Conservation (phyloP, 169 alveolate genomes). For the Eimeria sp. region DNA sequence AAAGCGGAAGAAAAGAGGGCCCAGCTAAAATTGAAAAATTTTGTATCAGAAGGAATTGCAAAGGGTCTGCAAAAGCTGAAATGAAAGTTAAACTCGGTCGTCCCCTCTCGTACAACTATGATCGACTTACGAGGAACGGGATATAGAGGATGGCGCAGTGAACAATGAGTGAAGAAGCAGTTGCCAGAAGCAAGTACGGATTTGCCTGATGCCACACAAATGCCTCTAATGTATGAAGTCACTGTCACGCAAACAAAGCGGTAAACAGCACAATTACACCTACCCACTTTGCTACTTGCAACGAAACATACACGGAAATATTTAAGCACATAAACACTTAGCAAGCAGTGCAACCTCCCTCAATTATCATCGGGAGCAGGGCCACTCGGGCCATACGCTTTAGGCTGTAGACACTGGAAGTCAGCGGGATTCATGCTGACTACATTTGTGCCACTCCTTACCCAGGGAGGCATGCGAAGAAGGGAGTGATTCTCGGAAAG, state of each 20-base stretch:
- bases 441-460: background rate
- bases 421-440: background rate
- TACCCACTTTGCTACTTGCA: background rate
- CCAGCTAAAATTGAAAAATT: background rate
- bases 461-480: conserved; percentile 98
- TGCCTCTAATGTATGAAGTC: background rate
- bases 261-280: too few species aligned
- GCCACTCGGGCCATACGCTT: background rate
- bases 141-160: conserved; percentile 97
- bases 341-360: background rate
- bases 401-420: background rate
- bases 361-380: background rate
- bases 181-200: conserved; percentile 97
- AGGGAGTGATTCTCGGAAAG: conserved; percentile 98
- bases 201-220: conserved; percentile 87
- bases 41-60: too few species aligned
- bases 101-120: background rate
- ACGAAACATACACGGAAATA: background rate
- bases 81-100: background rate
- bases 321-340: background rate
- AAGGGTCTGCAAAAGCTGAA: too few species aligned
- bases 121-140: conserved; percentile 93
- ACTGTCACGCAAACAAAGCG: background rate
- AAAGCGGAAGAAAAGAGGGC: background rate
- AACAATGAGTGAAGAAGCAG: conserved; percentile 92